These are phyloP conservation scores for Cladosporium sp. DNA, from an alignment of 2,329 filamentous ascomycete genomes.

Conservation along the genomic window DNA sequence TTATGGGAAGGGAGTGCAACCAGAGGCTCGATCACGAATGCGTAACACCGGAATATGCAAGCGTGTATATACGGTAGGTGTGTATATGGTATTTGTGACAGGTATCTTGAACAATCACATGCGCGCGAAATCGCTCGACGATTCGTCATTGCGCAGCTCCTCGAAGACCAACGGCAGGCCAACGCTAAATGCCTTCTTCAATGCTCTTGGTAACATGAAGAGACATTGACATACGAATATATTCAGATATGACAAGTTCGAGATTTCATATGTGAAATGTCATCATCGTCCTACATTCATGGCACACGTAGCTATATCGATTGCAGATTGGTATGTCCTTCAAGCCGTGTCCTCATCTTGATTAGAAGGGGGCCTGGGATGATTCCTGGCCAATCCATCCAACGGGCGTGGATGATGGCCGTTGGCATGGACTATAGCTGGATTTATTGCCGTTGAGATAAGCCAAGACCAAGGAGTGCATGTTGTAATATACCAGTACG, in stretches of 20 bases:
- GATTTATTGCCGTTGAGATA: not conserved
- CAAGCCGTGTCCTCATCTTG: not conserved
- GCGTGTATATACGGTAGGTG: not conserved
- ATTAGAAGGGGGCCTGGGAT: not conserved
- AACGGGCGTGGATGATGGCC: not conserved
- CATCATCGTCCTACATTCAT: not conserved
- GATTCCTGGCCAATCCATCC: not conserved
- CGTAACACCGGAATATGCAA: not conserved
- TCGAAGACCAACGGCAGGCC: not conserved
- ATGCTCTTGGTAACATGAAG: not conserved
- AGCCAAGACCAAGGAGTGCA: slow-evolving; percentile 6
- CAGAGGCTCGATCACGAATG: not conserved
- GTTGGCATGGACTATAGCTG: not conserved
- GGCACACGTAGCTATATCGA: not conserved
- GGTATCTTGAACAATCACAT: not conserved
- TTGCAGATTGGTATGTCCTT: not conserved
- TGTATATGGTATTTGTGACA: not conserved
- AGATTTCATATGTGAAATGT: not conserved
- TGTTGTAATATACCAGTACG: not conserved
- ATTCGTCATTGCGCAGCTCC: not conserved
- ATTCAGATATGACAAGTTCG: not conserved
- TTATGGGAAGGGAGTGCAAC: not conserved
- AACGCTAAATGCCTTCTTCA: not conserved
- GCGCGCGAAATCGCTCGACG: not conserved
- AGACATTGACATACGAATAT: not conserved